Conservation (phyloP, 129 eudicot species). For the Oenanthe sinensis region DNA sequence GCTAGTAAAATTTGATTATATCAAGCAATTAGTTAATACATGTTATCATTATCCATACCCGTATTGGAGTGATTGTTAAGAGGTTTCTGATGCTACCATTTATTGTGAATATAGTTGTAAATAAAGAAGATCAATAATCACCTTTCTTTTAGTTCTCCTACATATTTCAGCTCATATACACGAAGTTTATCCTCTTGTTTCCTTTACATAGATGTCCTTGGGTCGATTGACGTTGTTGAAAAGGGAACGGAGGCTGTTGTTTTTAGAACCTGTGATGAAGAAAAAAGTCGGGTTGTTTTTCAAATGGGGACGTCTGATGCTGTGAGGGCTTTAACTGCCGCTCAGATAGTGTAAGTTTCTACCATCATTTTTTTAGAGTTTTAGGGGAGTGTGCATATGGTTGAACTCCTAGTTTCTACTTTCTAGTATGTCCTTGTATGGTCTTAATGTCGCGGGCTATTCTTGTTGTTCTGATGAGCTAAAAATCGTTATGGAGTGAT, state of each 20-base stretch:
- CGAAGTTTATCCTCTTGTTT: conserved; percentile 6
- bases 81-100: neutral
- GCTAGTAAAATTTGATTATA: neutral
- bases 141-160: neutral
- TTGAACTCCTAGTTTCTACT: neutral
- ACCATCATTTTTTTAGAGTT: neutral
- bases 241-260: conserved; percentile 69
- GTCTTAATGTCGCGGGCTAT: neutral
- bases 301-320: conserved; percentile 95
- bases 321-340: conserved; percentile 77
- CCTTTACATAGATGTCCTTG: conserved; percentile 43
- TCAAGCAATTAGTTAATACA: neutral
- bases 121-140: neutral
- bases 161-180: neutral
- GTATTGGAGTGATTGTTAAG: neutral
- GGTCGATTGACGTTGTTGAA: conserved; percentile 67
- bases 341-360: conserved; percentile 65
- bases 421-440: neutral
- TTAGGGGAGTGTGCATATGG: neutral
- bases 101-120: neutral
- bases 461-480: neutral
- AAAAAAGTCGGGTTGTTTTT: conserved; percentile 63
- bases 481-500: neutral
- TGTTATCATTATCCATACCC: neutral
- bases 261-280: conserved; percentile 77